phyloP scores from a whole-genome alignment of 257 asterid genomes.

The Solanum stenotomum region DNA sequence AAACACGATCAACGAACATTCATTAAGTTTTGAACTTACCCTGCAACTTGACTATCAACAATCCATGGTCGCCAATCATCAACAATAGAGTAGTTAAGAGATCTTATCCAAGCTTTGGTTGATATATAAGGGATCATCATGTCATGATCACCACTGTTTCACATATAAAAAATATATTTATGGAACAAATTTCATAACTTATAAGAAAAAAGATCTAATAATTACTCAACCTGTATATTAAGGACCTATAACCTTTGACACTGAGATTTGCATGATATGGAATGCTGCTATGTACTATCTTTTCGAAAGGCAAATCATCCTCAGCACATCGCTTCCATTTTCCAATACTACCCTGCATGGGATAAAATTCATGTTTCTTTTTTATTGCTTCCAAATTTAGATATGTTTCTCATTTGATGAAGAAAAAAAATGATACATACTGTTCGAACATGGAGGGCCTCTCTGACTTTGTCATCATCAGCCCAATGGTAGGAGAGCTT shows the following conservation, averaged over 20 bases:
- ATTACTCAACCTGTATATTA: constrained; percentile 16
- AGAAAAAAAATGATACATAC: not conserved
- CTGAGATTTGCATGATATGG: constrained; percentile 1
- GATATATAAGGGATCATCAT: constrained; percentile 2
- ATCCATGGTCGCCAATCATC: constrained; percentile 28
- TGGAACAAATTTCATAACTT: not conserved
- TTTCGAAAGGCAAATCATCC: not conserved
- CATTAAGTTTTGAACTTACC: constrained; percentile 4
- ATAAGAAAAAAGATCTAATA: not conserved
- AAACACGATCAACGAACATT: not conserved
- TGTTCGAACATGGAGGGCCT: constrained; percentile 2
- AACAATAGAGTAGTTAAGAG: constrained; percentile 11
- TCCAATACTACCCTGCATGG: not conserved
- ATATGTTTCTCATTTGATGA: not conserved
- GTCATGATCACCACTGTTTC: constrained; percentile 26
- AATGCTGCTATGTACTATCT: not conserved
- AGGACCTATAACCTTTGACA: constrained; percentile 19
- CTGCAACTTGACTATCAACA: constrained; percentile 18
- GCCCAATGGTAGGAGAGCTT: not conserved
- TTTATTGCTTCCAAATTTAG: not conserved
- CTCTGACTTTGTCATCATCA: not conserved
- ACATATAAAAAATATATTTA: not conserved
- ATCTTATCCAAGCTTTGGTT: constrained; percentile 26
- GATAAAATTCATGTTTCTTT: not conserved
- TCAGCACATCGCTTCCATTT: not conserved